Evolutionary conservation across 2,329 filamentous ascomycete species (phyloP).

Genomic region (Atkinsonella texensis): DNA sequence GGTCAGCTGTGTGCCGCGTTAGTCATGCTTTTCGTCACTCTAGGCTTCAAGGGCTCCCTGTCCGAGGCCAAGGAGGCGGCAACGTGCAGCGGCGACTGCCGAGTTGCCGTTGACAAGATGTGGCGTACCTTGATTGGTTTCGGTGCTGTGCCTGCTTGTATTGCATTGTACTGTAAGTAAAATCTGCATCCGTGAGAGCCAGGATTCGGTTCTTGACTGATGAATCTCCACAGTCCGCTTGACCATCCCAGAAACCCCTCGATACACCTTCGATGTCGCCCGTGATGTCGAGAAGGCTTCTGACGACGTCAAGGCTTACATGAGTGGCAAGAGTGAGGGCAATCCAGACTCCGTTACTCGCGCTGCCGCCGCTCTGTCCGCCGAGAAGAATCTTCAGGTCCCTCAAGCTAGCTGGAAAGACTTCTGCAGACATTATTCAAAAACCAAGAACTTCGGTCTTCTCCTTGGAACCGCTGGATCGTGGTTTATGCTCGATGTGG

Average conservation of each 20-base stretch:
- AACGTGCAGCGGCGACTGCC: constrained; percentile 36
- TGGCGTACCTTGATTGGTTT: constrained; percentile 74
- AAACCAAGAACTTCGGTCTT: constrained; percentile 60
- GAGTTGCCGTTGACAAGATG: constrained; percentile 62
- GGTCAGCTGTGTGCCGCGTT: constrained; percentile 68
- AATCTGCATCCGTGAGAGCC: neutral
- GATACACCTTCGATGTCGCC: constrained; percentile 75
- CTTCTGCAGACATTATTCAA: constrained; percentile 57
- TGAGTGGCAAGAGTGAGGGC: constrained; percentile 50
- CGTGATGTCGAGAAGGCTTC: constrained; percentile 63
- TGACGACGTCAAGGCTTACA: constrained; percentile 64
- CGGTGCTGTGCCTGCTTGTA: constrained; percentile 66
- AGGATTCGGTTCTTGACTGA: neutral
- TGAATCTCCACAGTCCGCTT: constrained; percentile 37
- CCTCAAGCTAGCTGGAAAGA: constrained; percentile 62
- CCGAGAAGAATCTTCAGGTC: constrained; percentile 42
- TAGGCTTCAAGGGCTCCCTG: constrained; percentile 57
- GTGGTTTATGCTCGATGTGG: constrained; percentile 62
- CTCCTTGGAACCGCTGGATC: constrained; percentile 71
- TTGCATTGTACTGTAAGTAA: constrained; percentile 59
- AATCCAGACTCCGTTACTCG: constrained; percentile 55
- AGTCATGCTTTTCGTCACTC: constrained; percentile 61
- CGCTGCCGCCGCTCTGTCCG: constrained; percentile 42
- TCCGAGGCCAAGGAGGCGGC: constrained; percentile 35
- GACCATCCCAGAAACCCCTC: constrained; percentile 78